These are phyloP conservation scores for Akanthomyces uredinophilus DNA, from an alignment of 2,329 filamentous ascomycete genomes.

Conservation along the genomic window DNA sequence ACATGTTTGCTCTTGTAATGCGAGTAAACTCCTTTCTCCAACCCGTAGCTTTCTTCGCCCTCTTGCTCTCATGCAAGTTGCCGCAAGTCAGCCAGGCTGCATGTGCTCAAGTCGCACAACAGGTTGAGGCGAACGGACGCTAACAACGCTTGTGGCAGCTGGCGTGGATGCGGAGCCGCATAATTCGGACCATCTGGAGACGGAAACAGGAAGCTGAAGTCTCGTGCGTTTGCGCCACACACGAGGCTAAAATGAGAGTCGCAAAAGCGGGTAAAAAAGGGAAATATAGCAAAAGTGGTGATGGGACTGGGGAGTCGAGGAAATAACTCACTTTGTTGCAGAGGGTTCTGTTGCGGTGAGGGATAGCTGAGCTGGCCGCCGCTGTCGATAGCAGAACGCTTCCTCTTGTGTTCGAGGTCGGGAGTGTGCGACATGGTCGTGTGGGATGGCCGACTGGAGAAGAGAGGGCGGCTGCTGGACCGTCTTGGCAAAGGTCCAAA, in stretches of 20 bases:
- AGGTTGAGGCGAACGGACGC: background rate
- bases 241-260: background rate
- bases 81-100: background rate
- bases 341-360: background rate
- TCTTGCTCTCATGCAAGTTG: background rate
- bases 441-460: background rate
- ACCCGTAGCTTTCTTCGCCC: background rate
- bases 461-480: background rate
- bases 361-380: conserved; percentile 4
- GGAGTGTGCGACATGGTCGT: conserved; percentile 14
- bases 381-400: conserved; percentile 10
- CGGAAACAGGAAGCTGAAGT: conserved; percentile 7
- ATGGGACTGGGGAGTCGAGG: background rate
- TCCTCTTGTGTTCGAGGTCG: conserved; percentile 16
- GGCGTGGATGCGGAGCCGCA: conserved; percentile 3
- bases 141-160: background rate
- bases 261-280: background rate
- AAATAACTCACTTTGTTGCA: conserved; percentile 3
- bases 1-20: background rate
- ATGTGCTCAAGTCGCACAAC: background rate
- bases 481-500: background rate
- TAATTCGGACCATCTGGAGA: background rate
- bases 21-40: background rate
- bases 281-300: background rate
- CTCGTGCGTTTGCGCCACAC: conserved; percentile 1